A percentile compares a stretch with the other conserved stretches of the same genome.
These are phyloP conservation scores for Geranomyces michiganensis DNA, from an alignment of 192 early-diverging fungal genomes.

Conservation along the genomic window DNA sequence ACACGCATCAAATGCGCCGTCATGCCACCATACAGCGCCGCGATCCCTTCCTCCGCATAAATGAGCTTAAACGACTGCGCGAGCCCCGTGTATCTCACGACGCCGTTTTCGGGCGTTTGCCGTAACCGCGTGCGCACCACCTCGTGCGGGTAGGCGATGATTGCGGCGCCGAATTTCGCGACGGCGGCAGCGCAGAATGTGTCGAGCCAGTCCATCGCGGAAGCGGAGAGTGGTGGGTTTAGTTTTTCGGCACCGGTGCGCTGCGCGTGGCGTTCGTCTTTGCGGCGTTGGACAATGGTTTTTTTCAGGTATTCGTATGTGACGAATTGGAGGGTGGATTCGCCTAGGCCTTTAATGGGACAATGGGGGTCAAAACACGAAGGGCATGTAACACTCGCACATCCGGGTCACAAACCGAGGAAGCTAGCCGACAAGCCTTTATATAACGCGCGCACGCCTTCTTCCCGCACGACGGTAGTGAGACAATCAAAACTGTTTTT, in stretches of 20 bases:
- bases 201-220: slow-evolving; percentile 69
- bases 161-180: slow-evolving; percentile 86
- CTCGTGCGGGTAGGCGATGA: slow-evolving; percentile 94
- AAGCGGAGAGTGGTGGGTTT: slow-evolving; percentile 1
- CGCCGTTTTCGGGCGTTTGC: slow-evolving; percentile 74
- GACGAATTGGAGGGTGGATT: slow-evolving; percentile 94
- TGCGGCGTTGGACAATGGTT: slow-evolving; percentile 32
- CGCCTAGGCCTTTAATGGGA: slow-evolving; percentile 67
- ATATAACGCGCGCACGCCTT: slow-evolving; percentile 85
- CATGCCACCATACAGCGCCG: slow-evolving; percentile 92
- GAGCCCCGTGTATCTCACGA: slow-evolving; percentile 78
- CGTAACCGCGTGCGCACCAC: slow-evolving; percentile 89
- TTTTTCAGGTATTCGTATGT: slow-evolving; percentile 93
- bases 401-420: no score
- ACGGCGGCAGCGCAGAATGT: slow-evolving; percentile 80
- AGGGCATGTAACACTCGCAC: no score
- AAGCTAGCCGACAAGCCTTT: slow-evolving; percentile 90
- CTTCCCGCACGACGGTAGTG: slow-evolving; percentile 66
- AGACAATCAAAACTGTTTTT: slow-evolving; percentile 80
- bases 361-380: background rate
- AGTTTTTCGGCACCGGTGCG: slow-evolving; percentile 9
- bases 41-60: slow-evolving; percentile 77
- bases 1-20: slow-evolving; percentile 91
- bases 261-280: background rate
- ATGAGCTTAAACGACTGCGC: slow-evolving; percentile 54